Conservation (phyloP, 2,329 filamentous ascomycete species). For the Rhexocercosporidium sp. region DNA sequence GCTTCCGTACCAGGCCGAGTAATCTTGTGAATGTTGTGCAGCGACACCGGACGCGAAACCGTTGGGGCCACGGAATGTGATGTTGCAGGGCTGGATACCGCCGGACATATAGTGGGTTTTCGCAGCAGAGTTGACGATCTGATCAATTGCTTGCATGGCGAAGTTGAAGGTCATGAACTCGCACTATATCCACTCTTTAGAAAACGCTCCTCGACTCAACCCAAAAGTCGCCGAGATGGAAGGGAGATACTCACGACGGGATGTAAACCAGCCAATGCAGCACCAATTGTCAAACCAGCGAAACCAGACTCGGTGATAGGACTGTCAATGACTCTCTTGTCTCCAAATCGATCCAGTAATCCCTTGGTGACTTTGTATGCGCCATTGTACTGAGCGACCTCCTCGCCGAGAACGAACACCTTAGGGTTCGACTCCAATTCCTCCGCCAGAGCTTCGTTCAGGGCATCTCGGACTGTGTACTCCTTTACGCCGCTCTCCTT, state of each 20-base stretch:
- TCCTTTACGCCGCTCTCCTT: conserved; percentile 71
- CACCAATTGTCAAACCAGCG: conserved; percentile 89
- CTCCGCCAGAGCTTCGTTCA: conserved; percentile 97
- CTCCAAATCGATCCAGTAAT: conserved; percentile 93
- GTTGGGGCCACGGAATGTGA: conserved; percentile 99
- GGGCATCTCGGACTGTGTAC: conserved; percentile 93
- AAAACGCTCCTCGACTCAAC: conserved; percentile 12
- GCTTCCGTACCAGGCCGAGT: conserved; percentile 97
- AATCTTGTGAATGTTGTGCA: conserved; percentile 99
- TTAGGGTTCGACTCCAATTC: conserved; percentile 94
- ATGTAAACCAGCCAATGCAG: conserved; percentile 91
- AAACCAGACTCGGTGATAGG: conserved; percentile 99
- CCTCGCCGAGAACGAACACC: conserved; percentile 95
- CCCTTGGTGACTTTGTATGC: conserved; percentile 99
- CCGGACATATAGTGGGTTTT: conserved; percentile 99
- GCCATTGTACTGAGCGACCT: conserved; percentile 99
- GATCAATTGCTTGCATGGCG: conserved; percentile 99
- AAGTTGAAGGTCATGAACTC: conserved; percentile 99
- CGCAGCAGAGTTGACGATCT: conserved; percentile 98
- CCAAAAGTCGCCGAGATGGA: conserved; percentile 10
- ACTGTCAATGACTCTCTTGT: conserved; percentile 96
- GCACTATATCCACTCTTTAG: conserved; percentile 60
- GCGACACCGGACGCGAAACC: conserved; percentile 95
- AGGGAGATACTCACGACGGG: conserved; percentile 73
- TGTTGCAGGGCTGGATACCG: conserved; percentile 98